Evolutionary conservation across 1,284 basidiomycete genomes (phyloP), one percentile per base, ranked within the genome.

Genomic region (Cutaneotrichosporon arboriforme): DNA sequence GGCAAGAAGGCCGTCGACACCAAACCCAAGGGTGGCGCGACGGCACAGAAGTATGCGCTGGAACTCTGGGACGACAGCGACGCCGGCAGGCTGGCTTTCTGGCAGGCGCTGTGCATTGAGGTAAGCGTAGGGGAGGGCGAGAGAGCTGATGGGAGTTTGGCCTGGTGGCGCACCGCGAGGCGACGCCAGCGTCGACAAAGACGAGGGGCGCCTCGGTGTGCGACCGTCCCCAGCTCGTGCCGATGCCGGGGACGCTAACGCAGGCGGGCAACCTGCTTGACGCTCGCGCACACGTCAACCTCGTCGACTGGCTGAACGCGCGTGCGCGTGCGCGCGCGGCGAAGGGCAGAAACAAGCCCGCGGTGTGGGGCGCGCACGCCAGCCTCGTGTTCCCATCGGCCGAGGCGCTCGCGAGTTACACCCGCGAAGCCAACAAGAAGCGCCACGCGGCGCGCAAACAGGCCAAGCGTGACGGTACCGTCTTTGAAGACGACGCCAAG

Each of bases 31-130:
- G n/a, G n/a, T n/a, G n/a, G n/a, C n/a, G n/a, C n/a, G n/a, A n/a
- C n/a, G n/a, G n/a, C n/a, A n/a, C n/a, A n/a, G n/a, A n/a, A n/a
- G n/a, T n/a, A n/a, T n/a, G n/a, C n/a, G n/a, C n/a, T n/a, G n/a
- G n/a, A n/a, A n/a, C n/a, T n/a, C n/a, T n/a, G 26, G 26, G 14
- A 17, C 26, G 22, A 17, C 4, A 26, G 41, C 15, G 26, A 43
- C 15, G 23, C 15, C 26, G 22, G 26, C 53, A 70, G 68, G 49
- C 60, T 74, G 4, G 56, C 61, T 13, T 52, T 74, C 7, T 74
- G 70, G 70, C 72, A 73, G 51, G 62, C 70, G 1, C 57, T 74
- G 18, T 72, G 69, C 44, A 58, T 71, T 41, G 70, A 74, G 57
- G 69, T 73, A 39, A 55, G 69, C 49, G 21, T 13, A 31, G 10